Evolutionary conservation across 164 flowering plant genomes (phyloP).

Genomic region (Platanus orientalis): DNA sequence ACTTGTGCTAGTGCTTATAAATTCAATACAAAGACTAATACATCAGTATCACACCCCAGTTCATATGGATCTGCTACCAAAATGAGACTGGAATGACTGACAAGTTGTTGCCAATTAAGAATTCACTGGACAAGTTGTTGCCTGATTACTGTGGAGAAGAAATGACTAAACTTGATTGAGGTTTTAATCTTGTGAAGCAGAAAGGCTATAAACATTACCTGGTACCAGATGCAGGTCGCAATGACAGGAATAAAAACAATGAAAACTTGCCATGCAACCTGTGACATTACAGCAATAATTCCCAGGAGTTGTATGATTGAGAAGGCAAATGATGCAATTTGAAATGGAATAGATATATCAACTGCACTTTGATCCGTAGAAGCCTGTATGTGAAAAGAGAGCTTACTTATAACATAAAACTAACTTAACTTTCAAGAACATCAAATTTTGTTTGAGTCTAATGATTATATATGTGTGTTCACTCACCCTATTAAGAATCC

Average conservation of each 20-base stretch:
- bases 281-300: slow-evolving; percentile 86
- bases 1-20: too few relatives aligned
- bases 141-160: too few relatives aligned
- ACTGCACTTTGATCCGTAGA: slow-evolving; percentile 91
- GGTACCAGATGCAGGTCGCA: slow-evolving; percentile 67
- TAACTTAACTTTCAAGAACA: slow-evolving; percentile 6
- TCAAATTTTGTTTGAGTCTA: background rate
- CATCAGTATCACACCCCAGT: too few relatives aligned
- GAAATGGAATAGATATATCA: slow-evolving; percentile 48
- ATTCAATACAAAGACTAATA: too few relatives aligned
- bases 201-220: slow-evolving; percentile 42
- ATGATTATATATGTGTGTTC: background rate
- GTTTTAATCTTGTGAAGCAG: background rate
- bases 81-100: too few relatives aligned
- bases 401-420: background rate
- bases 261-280: slow-evolving; percentile 88
- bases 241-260: slow-evolving; percentile 70
- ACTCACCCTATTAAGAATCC: slow-evolving; percentile 80
- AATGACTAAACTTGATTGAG: too few relatives aligned
- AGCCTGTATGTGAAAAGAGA: slow-evolving; percentile 42
- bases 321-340: slow-evolving; percentile 45
- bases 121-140: too few relatives aligned
- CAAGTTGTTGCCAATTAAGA: too few relatives aligned
- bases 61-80: too few relatives aligned
- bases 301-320: slow-evolving; percentile 67